Evolutionary conservation across 441 rosid genomes (phyloP).

Genomic region (Pelargonium fulgidum): DNA sequence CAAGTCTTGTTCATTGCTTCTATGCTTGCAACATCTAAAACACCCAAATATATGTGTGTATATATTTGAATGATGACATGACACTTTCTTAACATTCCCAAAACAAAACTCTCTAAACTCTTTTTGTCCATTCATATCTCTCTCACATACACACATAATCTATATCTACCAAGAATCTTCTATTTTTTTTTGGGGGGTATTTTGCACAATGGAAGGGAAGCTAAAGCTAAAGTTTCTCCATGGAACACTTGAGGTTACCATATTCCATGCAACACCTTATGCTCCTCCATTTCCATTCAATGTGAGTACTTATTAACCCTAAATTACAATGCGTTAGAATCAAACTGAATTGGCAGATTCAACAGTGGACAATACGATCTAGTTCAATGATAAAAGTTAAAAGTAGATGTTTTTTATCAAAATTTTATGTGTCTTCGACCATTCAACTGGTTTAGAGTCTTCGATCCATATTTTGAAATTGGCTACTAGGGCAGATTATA

Average conservation of each 20-base stretch:
- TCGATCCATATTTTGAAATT: too few relatives aligned
- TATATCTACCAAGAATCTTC: not conserved
- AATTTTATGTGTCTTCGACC: too few relatives aligned
- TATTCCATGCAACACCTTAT: slow-evolving; percentile 67
- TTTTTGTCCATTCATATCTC: not conserved
- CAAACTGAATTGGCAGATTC: too few relatives aligned
- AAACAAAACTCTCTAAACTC: slow-evolving; percentile 14
- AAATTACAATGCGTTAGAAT: too few relatives aligned
- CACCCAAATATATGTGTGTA: slow-evolving; percentile 25
- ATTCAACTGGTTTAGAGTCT: too few relatives aligned
- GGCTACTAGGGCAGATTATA: too few relatives aligned
- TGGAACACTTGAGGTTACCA: slow-evolving; percentile 81
- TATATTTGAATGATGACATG: not conserved
- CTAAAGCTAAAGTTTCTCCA: slow-evolving; percentile 51
- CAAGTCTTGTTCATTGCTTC: slow-evolving; percentile 33
- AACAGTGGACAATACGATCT: too few relatives aligned
- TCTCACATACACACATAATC: not conserved
- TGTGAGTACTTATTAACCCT: slow-evolving; percentile 34
- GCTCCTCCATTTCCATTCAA: slow-evolving; percentile 54
- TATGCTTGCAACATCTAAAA: slow-evolving; percentile 4
- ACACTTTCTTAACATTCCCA: slow-evolving; percentile 2
- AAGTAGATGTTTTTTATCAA: too few relatives aligned
- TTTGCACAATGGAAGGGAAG: slow-evolving; percentile 35
- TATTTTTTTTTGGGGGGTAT: not conserved
- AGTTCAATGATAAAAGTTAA: too few relatives aligned